These are phyloP conservation scores for Ulota crispa DNA, from an alignment of 225 moss, liverwort and hornwort species.

Conservation along the genomic window DNA sequence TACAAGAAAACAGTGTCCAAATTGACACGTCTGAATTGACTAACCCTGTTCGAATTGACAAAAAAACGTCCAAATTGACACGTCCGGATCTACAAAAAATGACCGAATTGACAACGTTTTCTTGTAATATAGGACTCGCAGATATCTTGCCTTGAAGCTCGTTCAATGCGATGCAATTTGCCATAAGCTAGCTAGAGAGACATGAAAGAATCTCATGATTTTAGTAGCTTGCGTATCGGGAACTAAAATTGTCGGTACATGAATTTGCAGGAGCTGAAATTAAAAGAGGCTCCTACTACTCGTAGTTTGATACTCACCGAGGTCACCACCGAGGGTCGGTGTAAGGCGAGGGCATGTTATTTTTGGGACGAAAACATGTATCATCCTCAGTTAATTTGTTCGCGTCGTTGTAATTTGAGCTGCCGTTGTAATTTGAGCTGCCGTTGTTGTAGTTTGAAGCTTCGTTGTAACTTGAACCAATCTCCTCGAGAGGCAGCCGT, in stretches of 20 bases:
- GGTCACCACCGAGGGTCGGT: constrained; percentile 12
- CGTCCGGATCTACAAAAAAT: too few relatives aligned
- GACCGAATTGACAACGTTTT: too few relatives aligned
- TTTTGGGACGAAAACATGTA: neutral
- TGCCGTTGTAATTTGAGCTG: too few relatives aligned
- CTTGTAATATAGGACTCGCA: too few relatives aligned
- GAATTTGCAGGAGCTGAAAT: neutral
- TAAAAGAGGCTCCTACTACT: neutral
- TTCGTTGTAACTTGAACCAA: constrained; percentile 14
- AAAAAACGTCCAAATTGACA: too few relatives aligned
- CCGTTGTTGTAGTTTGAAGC: too few relatives aligned
- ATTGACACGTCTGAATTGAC: too few relatives aligned
- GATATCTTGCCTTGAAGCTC: neutral
- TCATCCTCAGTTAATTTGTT: neutral
- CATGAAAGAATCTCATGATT: neutral
- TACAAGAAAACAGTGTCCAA: too few relatives aligned
- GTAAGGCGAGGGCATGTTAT: neutral
- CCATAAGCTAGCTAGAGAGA: too few relatives aligned
- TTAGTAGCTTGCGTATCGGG: neutral
- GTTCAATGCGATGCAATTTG: neutral
- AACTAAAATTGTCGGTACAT: too few relatives aligned
- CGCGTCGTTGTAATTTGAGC: constrained; percentile 1
- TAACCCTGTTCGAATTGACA: too few relatives aligned
- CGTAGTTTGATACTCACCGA: neutral
- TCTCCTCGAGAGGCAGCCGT: constrained; percentile 25